Base-by-base conservation (phyloP, 192 early-diverging fungal genomes). In the Umbelopsis vinacea region DNA sequence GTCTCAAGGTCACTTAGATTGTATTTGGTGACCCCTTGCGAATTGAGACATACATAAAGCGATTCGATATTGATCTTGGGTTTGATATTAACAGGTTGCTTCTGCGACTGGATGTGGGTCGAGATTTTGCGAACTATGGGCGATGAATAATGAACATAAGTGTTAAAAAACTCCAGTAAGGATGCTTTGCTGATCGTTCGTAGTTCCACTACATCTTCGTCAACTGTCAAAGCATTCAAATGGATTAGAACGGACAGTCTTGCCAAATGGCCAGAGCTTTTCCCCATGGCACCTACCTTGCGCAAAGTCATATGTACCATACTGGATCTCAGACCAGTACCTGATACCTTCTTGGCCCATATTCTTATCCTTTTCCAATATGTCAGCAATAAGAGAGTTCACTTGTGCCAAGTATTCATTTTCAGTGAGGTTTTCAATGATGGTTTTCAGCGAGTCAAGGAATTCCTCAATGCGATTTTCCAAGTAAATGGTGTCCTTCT, bases 271-370 rank as follows among this genome's bases (percentile, higher is more conserved):
- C n/a, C n/a, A n/a, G n/a, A n/a, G n/a, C n/a, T n/a, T n/a, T n/a
- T n/a, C n/a, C n/a, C n/a, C n/a, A n/a, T n/a, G n/a, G n/a, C n/a
- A 46, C 33, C 6, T 37, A 24, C 50, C 38, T 57, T 85, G 81
- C 37, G 92, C 88, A 82, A 96, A 96, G 71, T 92, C 85, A 81
- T 91, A 96, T 80, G 87, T 91, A 3, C 86, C 83, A 9, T 83
- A 85, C 46, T 72, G 75, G 55, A 97, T 89, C 52, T 91, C 87
- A 3, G 57, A 68, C 93, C 92, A 95, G 53, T 90, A 85, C 43
- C 82, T 76, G 11, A 74, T 67, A 6, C 89, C 81, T 76, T 95
- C 93, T 54, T 96, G 87, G 11, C 45, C 72, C 74, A 97, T 68
- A 67, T 92, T 93, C 76, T 95, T 95, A 53, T 87, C 81, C 76